phyloP scores from a whole-genome alignment of 768 basidiomycete genomes.

The Crepidotus variabilis region DNA sequence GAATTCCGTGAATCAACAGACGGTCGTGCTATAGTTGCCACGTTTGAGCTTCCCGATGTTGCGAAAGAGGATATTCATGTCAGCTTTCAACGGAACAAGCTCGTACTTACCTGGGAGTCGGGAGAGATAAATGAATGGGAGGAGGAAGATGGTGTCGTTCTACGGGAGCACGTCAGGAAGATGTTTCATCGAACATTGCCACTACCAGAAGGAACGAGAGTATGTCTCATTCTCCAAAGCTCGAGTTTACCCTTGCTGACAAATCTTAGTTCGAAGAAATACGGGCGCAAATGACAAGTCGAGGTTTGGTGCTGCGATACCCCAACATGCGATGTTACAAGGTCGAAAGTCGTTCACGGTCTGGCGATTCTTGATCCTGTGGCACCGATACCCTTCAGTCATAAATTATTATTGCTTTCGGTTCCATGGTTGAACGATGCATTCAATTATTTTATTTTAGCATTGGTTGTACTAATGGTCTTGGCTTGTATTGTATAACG shows the following conservation, averaged over 20 bases:
- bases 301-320: conserved; percentile 59
- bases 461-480: neutral
- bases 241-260: conserved; percentile 2
- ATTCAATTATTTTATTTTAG: neutral
- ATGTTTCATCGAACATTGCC: conserved; percentile 66
- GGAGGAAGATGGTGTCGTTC: conserved; percentile 55
- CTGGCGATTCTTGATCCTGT: conserved; percentile 32
- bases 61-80: conserved; percentile 74
- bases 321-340: conserved; percentile 53
- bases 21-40: conserved; percentile 65
- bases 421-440: neutral
- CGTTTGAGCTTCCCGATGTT: conserved; percentile 67
- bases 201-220: conserved; percentile 70
- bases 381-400: conserved; percentile 7
- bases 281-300: conserved; percentile 60
- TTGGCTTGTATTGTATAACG: neutral
- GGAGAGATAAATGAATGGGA: conserved; percentile 57
- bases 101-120: conserved; percentile 66
- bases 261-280: conserved; percentile 65
- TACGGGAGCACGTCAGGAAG: conserved; percentile 61
- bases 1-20: conserved; percentile 70
- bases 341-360: conserved; percentile 39
- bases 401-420: conserved; percentile 20
- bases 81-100: conserved; percentile 58
- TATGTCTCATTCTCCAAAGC: conserved; percentile 24